Base-by-base conservation (phyloP, 2,329 filamentous ascomycete genomes). In the Diaporthe aspalathi region DNA sequence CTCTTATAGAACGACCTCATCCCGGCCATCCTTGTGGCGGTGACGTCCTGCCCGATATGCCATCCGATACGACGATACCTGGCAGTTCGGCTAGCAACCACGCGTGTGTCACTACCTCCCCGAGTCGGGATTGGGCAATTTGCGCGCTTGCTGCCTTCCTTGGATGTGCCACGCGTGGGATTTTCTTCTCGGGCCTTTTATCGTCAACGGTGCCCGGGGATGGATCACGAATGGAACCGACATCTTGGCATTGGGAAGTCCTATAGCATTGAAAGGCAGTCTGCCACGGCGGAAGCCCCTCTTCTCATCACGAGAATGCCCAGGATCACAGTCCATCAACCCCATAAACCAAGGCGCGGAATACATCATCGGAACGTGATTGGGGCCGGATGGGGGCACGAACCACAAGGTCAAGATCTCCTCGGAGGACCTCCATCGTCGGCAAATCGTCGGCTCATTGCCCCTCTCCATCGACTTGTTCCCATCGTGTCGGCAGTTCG, bases 151-250 rank as follows among this genome's bases (percentile, higher is more conserved):
- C 45, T 27, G 60, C 45, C 17, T 38, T 65, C 20, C 20, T 38
- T n/a, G n/a, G n/a, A n/a, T n/a, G n/a, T n/a, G 24, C n/a, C 29
- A 35, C 60, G 60, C 45, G 45, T 24, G 45, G 16, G 27, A 50
- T 38, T 65, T 65, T 65, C 14, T 16, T 50, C 60, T 65, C 60
- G 60, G 60, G 20, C 60, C 60, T 65, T 50, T 50, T 65, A 35
- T 65, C 29, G 29, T 27, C 6, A 6, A 50, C 45, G 60, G 45
- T 32, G 60, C 24, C 20, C 43, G 27, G 43, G 29, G n/a, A 65
- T 38, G 45, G 60, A n/a, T 27, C 60, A 20, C 27, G 20, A 22
- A 50, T 35, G 45, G 60, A 50, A 50, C 45, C 60, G 60, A 12
- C 45, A n/a, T n/a, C 45, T 50, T 65, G 60, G 60, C 60, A 65